Conservation (phyloP, 495 filamentous ascomycete species). For the Penicillium nucicola region DNA sequence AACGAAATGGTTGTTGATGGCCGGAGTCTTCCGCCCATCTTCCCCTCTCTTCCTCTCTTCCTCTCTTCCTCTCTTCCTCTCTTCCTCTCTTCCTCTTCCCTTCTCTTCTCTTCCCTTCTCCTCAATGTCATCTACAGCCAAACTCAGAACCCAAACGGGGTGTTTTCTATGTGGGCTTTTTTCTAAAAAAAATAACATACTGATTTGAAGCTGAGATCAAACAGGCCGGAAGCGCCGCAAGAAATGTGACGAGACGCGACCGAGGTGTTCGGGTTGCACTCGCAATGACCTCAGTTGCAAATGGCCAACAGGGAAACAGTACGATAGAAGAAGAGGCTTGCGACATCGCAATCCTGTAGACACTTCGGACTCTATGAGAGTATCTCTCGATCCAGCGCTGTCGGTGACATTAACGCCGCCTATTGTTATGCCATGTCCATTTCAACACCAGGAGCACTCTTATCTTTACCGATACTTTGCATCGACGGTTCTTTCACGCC, state of each 20-base stretch:
- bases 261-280: conserved; percentile 7
- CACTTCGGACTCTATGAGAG: too few species aligned
- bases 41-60: too few species aligned
- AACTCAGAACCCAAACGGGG: conserved; percentile 7
- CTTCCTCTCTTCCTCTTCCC: too few species aligned
- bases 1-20: too few species aligned
- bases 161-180: conserved; percentile 7
- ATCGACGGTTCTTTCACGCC: conserved; percentile 4
- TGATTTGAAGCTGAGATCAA: not conserved
- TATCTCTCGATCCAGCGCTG: not conserved
- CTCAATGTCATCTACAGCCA: conserved; percentile 2
- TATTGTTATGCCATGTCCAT: conserved; percentile 7
- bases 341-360: not conserved
- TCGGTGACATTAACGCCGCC: not conserved
- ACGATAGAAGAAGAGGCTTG: conserved; percentile 2
- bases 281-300: conserved; percentile 6
- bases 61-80: too few species aligned
- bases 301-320: conserved; percentile 3
- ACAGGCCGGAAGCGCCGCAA: conserved; percentile 14
- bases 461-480: conserved; percentile 10
- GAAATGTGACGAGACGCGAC: conserved; percentile 15
- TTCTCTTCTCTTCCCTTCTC: too few species aligned
- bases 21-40: too few species aligned
- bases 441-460: conserved; percentile 6
- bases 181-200: not conserved